These are phyloP conservation scores for Penicillium hordei DNA, from an alignment of 2,329 filamentous ascomycete genomes.

Conservation along the genomic window DNA sequence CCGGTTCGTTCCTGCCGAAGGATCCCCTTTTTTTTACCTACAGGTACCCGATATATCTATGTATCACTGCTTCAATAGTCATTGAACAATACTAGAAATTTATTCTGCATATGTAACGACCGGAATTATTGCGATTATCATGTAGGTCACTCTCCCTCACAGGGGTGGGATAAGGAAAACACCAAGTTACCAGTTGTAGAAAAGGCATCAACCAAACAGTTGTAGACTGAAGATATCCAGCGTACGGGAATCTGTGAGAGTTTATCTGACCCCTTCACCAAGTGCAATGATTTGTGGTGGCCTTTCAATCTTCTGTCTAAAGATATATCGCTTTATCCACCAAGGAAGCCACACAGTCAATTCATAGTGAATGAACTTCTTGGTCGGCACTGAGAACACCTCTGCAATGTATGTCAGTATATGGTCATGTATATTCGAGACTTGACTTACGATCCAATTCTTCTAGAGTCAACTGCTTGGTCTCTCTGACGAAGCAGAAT, in stretches of 20 bases:
- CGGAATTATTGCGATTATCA: not conserved
- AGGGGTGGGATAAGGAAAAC: not conserved
- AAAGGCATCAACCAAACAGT: not conserved
- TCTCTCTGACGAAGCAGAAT: slow-evolving; percentile 59
- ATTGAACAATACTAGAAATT: not conserved
- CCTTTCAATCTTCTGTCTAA: slow-evolving; percentile 46
- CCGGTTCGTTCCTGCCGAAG: not conserved
- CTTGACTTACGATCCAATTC: slow-evolving; percentile 26
- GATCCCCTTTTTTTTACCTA: not conserved
- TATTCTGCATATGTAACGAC: not conserved
- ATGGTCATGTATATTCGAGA: not conserved
- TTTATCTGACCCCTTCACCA: slow-evolving; percentile 8
- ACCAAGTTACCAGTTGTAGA: not conserved
- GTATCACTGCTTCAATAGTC: not conserved
- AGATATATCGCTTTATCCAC: slow-evolving; percentile 58
- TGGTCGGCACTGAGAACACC: slow-evolving; percentile 57
- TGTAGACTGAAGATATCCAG: not conserved
- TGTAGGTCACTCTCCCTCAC: not conserved
- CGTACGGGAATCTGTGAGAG: not conserved
- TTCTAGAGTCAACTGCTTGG: slow-evolving; percentile 51
- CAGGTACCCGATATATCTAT: not conserved
- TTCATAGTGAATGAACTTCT: slow-evolving; percentile 57
- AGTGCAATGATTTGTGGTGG: slow-evolving; percentile 27
- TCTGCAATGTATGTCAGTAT: slow-evolving; percentile 53
- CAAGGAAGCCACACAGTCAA: slow-evolving; percentile 57